Evolutionary conservation across 2,329 filamentous ascomycete genomes (phyloP).

Genomic region (Sclerotiophoma versabilis): DNA sequence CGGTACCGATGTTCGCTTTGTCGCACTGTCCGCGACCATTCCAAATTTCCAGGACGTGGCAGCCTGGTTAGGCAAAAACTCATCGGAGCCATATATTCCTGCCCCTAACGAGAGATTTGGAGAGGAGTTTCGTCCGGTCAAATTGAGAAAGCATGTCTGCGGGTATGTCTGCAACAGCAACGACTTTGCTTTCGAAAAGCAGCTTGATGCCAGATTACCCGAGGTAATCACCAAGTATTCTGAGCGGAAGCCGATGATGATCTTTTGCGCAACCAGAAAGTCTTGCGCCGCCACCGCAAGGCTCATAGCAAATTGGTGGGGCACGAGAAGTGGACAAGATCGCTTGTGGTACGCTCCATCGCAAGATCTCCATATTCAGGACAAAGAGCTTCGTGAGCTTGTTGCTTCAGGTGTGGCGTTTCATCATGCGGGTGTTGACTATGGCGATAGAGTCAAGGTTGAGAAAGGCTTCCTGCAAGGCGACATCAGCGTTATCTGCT

Average conservation of each 20-base stretch:
- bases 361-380: constrained; percentile 59
- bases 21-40: constrained; percentile 83
- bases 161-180: constrained; percentile 68
- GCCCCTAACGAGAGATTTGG: constrained; percentile 75
- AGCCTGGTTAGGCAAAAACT: constrained; percentile 75
- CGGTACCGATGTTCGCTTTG: constrained; percentile 75
- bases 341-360: constrained; percentile 70
- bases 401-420: constrained; percentile 73
- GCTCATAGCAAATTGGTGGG: constrained; percentile 71
- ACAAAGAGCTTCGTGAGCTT: constrained; percentile 65
- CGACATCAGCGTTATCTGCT: constrained; percentile 82
- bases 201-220: constrained; percentile 70
- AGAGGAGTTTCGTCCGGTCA: constrained; percentile 81
- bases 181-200: constrained; percentile 78
- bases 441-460: constrained; percentile 68
- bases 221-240: constrained; percentile 72
- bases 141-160: constrained; percentile 76
- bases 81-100: constrained; percentile 65
- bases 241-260: constrained; percentile 76
- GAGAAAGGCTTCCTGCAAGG: constrained; percentile 74
- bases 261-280: constrained; percentile 82
- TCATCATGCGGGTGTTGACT: constrained; percentile 79
- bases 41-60: constrained; percentile 84
- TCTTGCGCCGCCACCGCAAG: constrained; percentile 73
- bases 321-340: constrained; percentile 56